A percentile compares a stretch with the other conserved stretches of the same genome.
Conservation (phyloP, 805 yeast species). For the Candida suzukii region DNA sequence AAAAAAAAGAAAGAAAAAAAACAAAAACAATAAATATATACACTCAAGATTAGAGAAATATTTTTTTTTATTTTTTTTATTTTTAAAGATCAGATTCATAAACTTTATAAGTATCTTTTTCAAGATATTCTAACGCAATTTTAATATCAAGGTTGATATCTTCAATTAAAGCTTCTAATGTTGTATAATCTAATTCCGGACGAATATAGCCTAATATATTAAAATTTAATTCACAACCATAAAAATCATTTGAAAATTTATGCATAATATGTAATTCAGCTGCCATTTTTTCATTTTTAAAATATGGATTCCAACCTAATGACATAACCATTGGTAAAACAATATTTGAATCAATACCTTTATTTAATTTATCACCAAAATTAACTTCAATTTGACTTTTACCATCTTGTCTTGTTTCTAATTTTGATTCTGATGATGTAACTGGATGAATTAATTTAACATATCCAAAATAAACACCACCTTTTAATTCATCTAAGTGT, state of each 20-base stretch:
- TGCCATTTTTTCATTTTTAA: slow-evolving; percentile 68
- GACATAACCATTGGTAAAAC: slow-evolving; percentile 89
- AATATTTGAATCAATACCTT: slow-evolving; percentile 31
- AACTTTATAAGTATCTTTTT: slow-evolving; percentile 31
- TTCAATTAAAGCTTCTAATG: slow-evolving; percentile 71
- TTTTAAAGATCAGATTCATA: slow-evolving; percentile 15
- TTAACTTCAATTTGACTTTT: slow-evolving; percentile 44
- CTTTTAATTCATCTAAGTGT: slow-evolving; percentile 32
- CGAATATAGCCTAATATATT: slow-evolving; percentile 82
- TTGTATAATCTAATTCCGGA: slow-evolving; percentile 82
- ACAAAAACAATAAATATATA: background rate
- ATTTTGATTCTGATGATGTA: slow-evolving; percentile 1
- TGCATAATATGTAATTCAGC: slow-evolving; percentile 86
- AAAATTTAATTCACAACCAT: slow-evolving; percentile 72
- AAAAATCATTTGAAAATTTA: slow-evolving; percentile 59
- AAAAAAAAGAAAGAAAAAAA: too few species aligned
- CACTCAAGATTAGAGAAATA: background rate
- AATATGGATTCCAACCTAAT: slow-evolving; percentile 93
- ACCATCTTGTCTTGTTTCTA: slow-evolving; percentile 19
- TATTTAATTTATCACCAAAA: slow-evolving; percentile 46
- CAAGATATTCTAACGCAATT: slow-evolving; percentile 50
- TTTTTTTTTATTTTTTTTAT: slow-evolving; percentile 3
- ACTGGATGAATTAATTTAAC: slow-evolving; percentile 12
- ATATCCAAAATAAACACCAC: slow-evolving; percentile 92
- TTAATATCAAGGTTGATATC: slow-evolving; percentile 79